Base-by-base conservation (phyloP, 345 rosid species). In the Kernera saxatilis region DNA sequence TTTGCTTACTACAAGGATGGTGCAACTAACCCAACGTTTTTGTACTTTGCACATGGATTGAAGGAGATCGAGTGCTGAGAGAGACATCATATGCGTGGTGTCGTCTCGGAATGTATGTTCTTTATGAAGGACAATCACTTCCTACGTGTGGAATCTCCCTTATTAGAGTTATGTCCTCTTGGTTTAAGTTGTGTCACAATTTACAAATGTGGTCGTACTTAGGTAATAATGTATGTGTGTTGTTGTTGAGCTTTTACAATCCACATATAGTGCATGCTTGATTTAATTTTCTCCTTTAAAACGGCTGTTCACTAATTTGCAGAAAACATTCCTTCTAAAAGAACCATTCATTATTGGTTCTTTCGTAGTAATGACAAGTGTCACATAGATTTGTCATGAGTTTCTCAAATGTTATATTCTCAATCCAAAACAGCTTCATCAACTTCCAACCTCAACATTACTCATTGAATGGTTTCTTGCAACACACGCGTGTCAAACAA, bases 1-100 rank as follows among this genome's bases (percentile, higher is more conserved):
- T 80, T 95, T 69, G 99, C 99, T 44, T 88, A 92, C 87, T 95
- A 95, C 89, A 95, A 85, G 81, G 99, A 92, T 0, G 98, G 97
- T 75, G 92, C 96, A 3, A 46, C 86, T 0, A 96, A 95, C 75
- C 98, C 99, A 3, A 95, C 99, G 33, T 95, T 95, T 84, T 79
- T 95, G 83, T 95, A 95, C 81, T 85, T 95, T 39, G 84, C 84
- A 4, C 80, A 82, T 76, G 91, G 84, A 11, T 80, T 95, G 91
- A 92, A 88, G 86, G 99, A 95, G 83, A 69, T 95, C 80, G 92
- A 95, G 85, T 94, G 99, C 84, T 92, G 74, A 76, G 59, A 17
- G 18, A n/a, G 77, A 77, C 46, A 52, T 51, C 54, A 69, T 5
- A 35, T 18, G 35, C 73, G 8, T 56, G 46, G 10, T 18, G 10